Evolutionary conservation across 352 stramenopile species (phyloP), one percentile per base, ranked within the genome.

Genomic region (Pythium phragmitis): DNA sequence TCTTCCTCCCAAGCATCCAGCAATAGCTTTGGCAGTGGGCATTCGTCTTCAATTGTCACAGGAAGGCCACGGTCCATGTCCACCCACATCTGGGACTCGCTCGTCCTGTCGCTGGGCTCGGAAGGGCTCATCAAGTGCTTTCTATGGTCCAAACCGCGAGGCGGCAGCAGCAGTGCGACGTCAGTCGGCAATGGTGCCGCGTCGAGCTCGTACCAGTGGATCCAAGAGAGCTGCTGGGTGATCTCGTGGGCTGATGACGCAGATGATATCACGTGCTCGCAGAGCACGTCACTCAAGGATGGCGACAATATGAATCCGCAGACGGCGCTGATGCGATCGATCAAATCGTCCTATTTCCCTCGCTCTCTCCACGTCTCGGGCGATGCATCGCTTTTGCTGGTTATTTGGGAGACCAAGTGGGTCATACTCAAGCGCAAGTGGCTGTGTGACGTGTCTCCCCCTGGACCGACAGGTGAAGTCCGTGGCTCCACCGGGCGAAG

Each of bases 281-380:
- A 95, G 46, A 93, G 80, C 51, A 92, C 80, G 9, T 93, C 80
- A 11, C 68, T 92, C 28, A 90, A 86, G 43, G 79, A 89, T 41
- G 82, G 80, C 6, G 84, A 93, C 70, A 88, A 95, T 55, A 90
- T 95, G 81, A 89, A 89, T 66, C 81, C 82, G 12, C 80, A 91
- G 56, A 88, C 80, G 5, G 79, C 80, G 19, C 67, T 95, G 21
- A 93, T 92, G 84, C 76, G 80, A 9, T 95, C 79, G 0, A 92
- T 89, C 73, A 89, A 92, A 57, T 84, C 61, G 47, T 90, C 77
- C 50, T 92, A 89, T 45, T 95, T 92, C 45, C 79, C 84, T 12
- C 55, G 80, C 0, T 74, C 73, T 21, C 60, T 91, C 9, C 76
- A 87, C 26, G 41, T 93, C 7, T 91, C 85, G 17, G 58, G 65